Base-by-base conservation (phyloP, 768 basidiomycete genomes). In the Coprinopsis sp. region DNA sequence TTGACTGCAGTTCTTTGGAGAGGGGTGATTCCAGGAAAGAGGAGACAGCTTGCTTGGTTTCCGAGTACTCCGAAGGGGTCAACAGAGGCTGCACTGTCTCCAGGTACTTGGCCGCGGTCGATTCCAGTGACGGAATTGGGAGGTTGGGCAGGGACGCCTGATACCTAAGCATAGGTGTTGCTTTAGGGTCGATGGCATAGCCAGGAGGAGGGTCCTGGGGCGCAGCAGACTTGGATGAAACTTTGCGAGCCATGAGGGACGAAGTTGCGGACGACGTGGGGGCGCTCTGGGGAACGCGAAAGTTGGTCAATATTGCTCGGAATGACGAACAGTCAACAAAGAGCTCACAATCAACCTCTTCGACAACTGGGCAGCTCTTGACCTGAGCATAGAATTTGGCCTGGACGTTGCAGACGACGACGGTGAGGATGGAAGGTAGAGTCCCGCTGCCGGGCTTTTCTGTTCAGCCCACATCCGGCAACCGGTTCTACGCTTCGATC, bases 21-120 rank as follows among this genome's bases (percentile, higher is more conserved):
- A 80, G 77, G 0, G 84, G 78, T 0, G 87, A 90, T 8, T 68
- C 55, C 16, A 90, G 67, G 64, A 98, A 98, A 1, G 72, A 67
- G 2, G 78, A 67, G 1, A 91, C 87, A 12, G 72, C 69, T 0
- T 68, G 51, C 50, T 77, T 68, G 12, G 90, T 87, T 29, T 68
- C 70, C 12, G 72, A 61, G 57, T 79, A 86, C 50, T 83, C 82
- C 6, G 71, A 68, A 2, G 79, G 66, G 0, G 86, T 76, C 29
- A 93, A 74, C 50, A 87, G 83, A 0, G 95, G 93, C 33, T 77
- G 71, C 16, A 93, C 81, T 3, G 84, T 78, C 52, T 92, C 87
- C 55, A 96, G 82, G 70, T 98, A 98, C 61, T 95, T 95, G 47
- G 78, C 64, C 25, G 87, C 72, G 1, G 95, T 97, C 1, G 90